Percentiles rank a stretch among this genome's conserved stretches.
Evolutionary conservation across 345 rosid species (phyloP).

Genomic region (Turnera subulata): DNA sequence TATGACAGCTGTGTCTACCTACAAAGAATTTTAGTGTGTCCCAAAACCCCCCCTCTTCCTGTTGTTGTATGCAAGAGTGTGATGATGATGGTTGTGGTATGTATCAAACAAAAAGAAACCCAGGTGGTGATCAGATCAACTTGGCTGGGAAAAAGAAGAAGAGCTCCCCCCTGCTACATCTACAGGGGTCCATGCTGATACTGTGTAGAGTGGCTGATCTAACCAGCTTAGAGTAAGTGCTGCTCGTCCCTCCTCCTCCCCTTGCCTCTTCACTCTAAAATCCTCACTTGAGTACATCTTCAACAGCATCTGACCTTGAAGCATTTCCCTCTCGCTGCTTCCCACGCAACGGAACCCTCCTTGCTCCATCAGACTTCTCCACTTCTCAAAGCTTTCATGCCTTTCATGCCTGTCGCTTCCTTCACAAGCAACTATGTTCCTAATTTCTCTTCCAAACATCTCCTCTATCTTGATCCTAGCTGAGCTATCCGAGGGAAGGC

Average conservation of each 20-base stretch:
- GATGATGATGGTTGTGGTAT: slow-evolving; percentile 9
- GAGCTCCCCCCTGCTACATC: slow-evolving; percentile 56
- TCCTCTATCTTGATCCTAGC: slow-evolving; percentile 77
- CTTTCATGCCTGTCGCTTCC: slow-evolving; percentile 83
- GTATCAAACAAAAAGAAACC: slow-evolving; percentile 31
- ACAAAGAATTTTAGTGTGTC: slow-evolving; percentile 41
- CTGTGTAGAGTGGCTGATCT: slow-evolving; percentile 80
- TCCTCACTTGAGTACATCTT: slow-evolving; percentile 63
- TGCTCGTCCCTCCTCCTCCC: slow-evolving; percentile 26
- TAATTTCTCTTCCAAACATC: slow-evolving; percentile 73
- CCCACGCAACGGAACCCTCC: slow-evolving; percentile 62
- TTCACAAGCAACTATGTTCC: slow-evolving; percentile 83
- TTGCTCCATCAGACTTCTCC: slow-evolving; percentile 81
- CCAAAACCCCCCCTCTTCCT: too few relatives aligned
- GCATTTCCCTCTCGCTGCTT: slow-evolving; percentile 61
- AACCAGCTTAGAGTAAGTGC: slow-evolving; percentile 73
- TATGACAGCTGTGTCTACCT: slow-evolving; percentile 40
- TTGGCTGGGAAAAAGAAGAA: slow-evolving; percentile 54
- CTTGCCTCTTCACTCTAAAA: slow-evolving; percentile 41
- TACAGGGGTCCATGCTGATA: slow-evolving; percentile 75
- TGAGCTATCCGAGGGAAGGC: slow-evolving; percentile 58
- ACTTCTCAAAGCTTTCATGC: slow-evolving; percentile 58
- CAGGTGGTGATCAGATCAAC: slow-evolving; percentile 33
- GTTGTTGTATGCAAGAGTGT: slow-evolving; percentile 32
- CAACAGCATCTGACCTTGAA: slow-evolving; percentile 83